Conservation (phyloP, 306 rosid species). For the Oemleria cerasiformis region DNA sequence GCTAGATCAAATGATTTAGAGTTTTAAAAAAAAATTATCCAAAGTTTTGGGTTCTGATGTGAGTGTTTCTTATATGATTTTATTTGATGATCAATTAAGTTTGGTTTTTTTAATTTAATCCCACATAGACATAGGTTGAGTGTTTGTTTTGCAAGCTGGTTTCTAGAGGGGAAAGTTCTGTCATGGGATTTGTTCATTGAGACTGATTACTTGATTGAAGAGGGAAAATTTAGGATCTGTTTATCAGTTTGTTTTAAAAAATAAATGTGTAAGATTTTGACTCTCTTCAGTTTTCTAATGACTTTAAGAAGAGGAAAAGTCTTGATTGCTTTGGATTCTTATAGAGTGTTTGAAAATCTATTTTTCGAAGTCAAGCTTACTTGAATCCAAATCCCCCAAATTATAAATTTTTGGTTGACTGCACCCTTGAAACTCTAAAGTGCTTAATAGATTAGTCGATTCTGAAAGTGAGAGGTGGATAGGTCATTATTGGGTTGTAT, state of each 20-base stretch:
- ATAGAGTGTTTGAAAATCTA: background rate
- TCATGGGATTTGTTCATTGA: no score
- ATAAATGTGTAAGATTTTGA: background rate
- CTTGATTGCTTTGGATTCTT: background rate
- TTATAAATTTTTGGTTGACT: background rate
- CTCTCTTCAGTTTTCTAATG: background rate
- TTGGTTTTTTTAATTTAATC: no score
- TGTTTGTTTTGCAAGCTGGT: no score
- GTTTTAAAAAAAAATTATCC: background rate
- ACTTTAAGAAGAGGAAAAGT: background rate
- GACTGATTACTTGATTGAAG: no score
- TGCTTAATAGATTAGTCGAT: background rate
- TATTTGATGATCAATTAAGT: background rate
- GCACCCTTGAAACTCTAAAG: background rate
- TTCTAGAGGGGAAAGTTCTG: no score
- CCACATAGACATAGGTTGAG: no score
- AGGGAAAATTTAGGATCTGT: no score
- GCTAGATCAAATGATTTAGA: background rate
- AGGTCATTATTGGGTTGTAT: no score
- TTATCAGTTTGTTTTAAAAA: background rate
- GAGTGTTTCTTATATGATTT: background rate
- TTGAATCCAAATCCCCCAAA: background rate
- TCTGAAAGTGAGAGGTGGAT: no score
- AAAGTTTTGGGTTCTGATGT: slow-evolving; percentile 8
- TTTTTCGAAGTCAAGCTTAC: background rate